Conservation (phyloP, 2,329 filamentous ascomycete species). For the Cladosporium sp. region DNA sequence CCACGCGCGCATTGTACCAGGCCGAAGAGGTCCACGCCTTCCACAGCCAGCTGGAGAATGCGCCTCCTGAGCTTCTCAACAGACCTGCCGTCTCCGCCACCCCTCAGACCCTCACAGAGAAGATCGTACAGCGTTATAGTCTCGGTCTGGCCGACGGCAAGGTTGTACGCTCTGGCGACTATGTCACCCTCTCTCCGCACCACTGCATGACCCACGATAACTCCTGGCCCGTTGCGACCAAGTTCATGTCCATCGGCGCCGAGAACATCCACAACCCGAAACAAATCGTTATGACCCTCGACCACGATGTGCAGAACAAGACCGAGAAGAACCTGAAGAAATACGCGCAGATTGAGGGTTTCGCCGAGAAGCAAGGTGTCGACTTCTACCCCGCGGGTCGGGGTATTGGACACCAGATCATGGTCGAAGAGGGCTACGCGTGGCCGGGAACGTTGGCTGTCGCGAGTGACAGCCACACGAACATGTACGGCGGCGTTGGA, state of each 20-base stretch:
- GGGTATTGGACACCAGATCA: slow-evolving; percentile 87
- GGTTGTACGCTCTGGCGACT: slow-evolving; percentile 72
- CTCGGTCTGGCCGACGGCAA: slow-evolving; percentile 71
- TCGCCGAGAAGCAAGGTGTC: slow-evolving; percentile 71
- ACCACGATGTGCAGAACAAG: slow-evolving; percentile 86
- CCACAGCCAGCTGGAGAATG: slow-evolving; percentile 56
- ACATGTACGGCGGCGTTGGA: slow-evolving; percentile 77
- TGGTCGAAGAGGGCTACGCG: slow-evolving; percentile 76
- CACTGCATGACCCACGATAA: slow-evolving; percentile 86
- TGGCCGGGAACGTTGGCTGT: slow-evolving; percentile 84
- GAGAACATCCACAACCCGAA: slow-evolving; percentile 62
- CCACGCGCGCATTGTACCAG: slow-evolving; percentile 17
- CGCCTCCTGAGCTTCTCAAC: slow-evolving; percentile 67
- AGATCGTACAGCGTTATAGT: slow-evolving; percentile 79
- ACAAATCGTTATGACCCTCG: slow-evolving; percentile 77
- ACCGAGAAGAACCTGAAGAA: slow-evolving; percentile 73
- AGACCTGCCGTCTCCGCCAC: slow-evolving; percentile 42
- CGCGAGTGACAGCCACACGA: slow-evolving; percentile 70
- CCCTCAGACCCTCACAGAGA: slow-evolving; percentile 82
- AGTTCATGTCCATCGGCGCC: slow-evolving; percentile 79
- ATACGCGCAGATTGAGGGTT: slow-evolving; percentile 73
- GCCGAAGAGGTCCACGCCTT: slow-evolving; percentile 49
- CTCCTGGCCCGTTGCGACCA: slow-evolving; percentile 66
- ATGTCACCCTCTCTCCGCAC: slow-evolving; percentile 67
- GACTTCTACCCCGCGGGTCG: slow-evolving; percentile 69